Base-by-base conservation (phyloP, 192 early-diverging fungal genomes). In the Powellomyces hirtus region DNA sequence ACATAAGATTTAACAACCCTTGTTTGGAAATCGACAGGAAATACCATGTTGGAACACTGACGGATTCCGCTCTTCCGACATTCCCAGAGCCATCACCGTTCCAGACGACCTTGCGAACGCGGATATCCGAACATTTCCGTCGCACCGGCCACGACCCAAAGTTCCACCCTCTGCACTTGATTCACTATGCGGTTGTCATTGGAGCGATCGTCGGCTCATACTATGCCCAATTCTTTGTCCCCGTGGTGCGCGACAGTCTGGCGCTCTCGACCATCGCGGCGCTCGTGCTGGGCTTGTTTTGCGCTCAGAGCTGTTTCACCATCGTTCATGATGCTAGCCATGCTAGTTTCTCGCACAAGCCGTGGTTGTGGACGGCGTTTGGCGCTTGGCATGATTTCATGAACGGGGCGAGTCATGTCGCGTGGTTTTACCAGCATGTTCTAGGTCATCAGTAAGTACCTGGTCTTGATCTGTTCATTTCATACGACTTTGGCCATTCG, bases 401-500 rank as follows among this genome's bases (percentile, higher is more conserved):
- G 55, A 86, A 86, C 65, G 84, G 84, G 18, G 68, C 79, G 3
- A 84, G 82, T 29, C 79, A 80, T 59, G 68, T 86, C 7, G 73
- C 81, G 11, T 86, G 84, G 84, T 68, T 75, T 64, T 86, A 86
- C 63, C 84, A 86, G 64, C 84, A 86, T 61, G 72, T 75, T 66
- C 61, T 86, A 11, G 84, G 84, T 5, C 84, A 86, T 57, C 84
- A 86, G 62, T 64, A 4, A 64, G 62, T 64, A n/a, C n/a, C n/a
- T n/a, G n/a, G n/a, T n/a, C n/a, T n/a, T n/a, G n/a, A n/a, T n/a
- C n/a, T n/a, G n/a, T n/a, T n/a, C n/a, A n/a, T n/a, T n/a, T n/a
- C n/a, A n/a, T n/a, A n/a, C n/a, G n/a, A n/a, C n/a, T n/a, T n/a
- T n/a, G n/a, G n/a, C n/a, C n/a, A n/a, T n/a, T n/a, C n/a, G n/a